phyloP scores from a whole-genome alignment of 1,139 yeast genomes.

The Geotrichum klebahnii region DNA sequence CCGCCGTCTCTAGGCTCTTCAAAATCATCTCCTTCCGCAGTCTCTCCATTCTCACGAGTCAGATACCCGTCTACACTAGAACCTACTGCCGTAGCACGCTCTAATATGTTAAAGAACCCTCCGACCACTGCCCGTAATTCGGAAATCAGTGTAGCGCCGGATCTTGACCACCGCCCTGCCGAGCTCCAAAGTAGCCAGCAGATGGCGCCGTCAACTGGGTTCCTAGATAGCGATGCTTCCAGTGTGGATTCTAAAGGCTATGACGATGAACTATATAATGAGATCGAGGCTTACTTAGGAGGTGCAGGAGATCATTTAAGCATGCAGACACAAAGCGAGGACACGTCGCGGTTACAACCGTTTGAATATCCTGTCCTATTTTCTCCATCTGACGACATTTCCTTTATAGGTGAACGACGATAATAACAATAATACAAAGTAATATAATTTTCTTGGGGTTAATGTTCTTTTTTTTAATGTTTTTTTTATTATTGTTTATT shows the following conservation, averaged over 20 bases:
- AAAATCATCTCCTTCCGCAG: neutral
- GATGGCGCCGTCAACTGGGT: neutral
- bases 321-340: too few relatives aligned
- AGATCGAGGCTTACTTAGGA: slow-evolving; percentile 16
- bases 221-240: neutral
- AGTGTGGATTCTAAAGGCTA: slow-evolving; percentile 8
- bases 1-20: neutral
- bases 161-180: slow-evolving; percentile 3
- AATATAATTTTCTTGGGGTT: too few relatives aligned
- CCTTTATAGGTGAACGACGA: slow-evolving; percentile 7
- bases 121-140: neutral
- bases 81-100: neutral
- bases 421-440: too few relatives aligned
- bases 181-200: neutral
- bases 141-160: neutral
- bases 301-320: neutral
- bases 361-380: slow-evolving; percentile 18
- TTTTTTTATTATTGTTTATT: too few relatives aligned
- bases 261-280: slow-evolving; percentile 12
- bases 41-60: neutral
- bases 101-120: neutral
- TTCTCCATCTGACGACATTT: slow-evolving; percentile 14
- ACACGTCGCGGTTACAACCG: slow-evolving; percentile 6
- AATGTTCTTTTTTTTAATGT: too few relatives aligned
- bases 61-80: slow-evolving; percentile 10